These are phyloP conservation scores for Fusarium vanettenii DNA, from an alignment of 2,329 filamentous ascomycete genomes.

Conservation along the genomic window DNA sequence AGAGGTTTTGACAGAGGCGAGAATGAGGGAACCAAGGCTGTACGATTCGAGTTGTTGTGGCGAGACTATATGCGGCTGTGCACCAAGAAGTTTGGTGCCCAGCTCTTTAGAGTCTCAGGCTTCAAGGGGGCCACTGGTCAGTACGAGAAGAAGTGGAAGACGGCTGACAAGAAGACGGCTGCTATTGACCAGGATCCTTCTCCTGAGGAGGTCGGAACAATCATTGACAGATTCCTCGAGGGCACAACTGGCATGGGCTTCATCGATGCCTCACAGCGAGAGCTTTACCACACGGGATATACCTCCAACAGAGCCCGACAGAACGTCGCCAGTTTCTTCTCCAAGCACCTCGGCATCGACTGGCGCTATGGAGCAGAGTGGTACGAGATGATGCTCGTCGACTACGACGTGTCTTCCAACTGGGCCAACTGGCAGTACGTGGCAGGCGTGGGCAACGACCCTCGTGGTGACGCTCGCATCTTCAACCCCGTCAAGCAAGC, in stretches of 20 bases:
- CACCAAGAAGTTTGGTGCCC: constrained; percentile 73
- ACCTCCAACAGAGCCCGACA: constrained; percentile 81
- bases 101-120: constrained; percentile 73
- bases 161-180: constrained; percentile 48
- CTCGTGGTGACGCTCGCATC: constrained; percentile 75
- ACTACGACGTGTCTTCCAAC: constrained; percentile 81
- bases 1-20: constrained; percentile 76
- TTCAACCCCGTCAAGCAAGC: constrained; percentile 88
- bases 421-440: constrained; percentile 90
- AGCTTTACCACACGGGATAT: constrained; percentile 80
- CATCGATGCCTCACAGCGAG: constrained; percentile 81
- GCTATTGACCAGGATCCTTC: constrained; percentile 51
- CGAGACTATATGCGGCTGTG: constrained; percentile 85
- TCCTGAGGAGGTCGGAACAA: constrained; percentile 57
- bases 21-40: constrained; percentile 75
- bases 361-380: constrained; percentile 86
- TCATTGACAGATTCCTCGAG: constrained; percentile 69
- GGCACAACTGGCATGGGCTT: constrained; percentile 81
- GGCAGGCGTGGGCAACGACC: constrained; percentile 83
- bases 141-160: constrained; percentile 62
- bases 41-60: constrained; percentile 82
- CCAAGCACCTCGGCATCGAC: constrained; percentile 79
- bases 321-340: constrained; percentile 79
- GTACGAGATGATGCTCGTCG: constrained; percentile 80
- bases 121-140: constrained; percentile 63